A percentile compares a stretch with the other conserved stretches of the same genome.
Evolutionary conservation across 768 basidiomycete genomes (phyloP).

Genomic region (Boletus subcaerulescens): DNA sequence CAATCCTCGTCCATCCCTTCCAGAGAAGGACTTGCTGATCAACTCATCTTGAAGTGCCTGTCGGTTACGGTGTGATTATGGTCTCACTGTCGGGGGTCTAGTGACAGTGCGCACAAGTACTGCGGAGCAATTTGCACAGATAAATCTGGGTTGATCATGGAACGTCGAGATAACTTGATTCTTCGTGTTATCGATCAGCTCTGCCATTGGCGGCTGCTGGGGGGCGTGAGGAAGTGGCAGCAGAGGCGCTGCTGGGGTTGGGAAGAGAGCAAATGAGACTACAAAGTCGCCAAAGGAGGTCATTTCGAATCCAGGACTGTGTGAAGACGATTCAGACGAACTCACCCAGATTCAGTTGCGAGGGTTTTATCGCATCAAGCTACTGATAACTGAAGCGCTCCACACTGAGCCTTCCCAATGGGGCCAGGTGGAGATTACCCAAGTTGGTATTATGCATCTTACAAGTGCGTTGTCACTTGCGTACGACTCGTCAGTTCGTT

Average conservation of each 20-base stretch:
- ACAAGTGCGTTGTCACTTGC: too few relatives aligned
- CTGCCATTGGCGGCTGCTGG: conserved; percentile 12
- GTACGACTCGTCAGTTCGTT: not conserved
- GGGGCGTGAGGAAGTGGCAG: not conserved
- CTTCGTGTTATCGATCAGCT: conserved; percentile 42
- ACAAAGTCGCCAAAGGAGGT: conserved; percentile 21
- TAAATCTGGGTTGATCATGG: conserved; percentile 63
- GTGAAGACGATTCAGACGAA: not conserved
- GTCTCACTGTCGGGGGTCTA: not conserved
- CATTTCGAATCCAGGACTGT: conserved; percentile 9
- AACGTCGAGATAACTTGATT: conserved; percentile 61
- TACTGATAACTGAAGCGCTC: not conserved
- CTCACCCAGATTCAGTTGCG: conserved; percentile 3
- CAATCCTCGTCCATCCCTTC: conserved; percentile 81
- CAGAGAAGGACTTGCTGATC: conserved; percentile 83
- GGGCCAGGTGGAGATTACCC: not conserved
- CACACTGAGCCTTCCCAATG: conserved; percentile 12
- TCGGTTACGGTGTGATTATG: not conserved
- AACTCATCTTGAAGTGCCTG: conserved; percentile 81
- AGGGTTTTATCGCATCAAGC: not conserved
- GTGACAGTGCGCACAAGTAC: conserved; percentile 53
- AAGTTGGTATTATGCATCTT: not conserved
- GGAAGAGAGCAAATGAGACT: conserved; percentile 14
- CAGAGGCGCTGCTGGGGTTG: not conserved
- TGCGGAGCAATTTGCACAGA: conserved; percentile 66